phyloP scores from a whole-genome alignment of 768 basidiomycete genomes.

The Leucocoprinus leucothites region DNA sequence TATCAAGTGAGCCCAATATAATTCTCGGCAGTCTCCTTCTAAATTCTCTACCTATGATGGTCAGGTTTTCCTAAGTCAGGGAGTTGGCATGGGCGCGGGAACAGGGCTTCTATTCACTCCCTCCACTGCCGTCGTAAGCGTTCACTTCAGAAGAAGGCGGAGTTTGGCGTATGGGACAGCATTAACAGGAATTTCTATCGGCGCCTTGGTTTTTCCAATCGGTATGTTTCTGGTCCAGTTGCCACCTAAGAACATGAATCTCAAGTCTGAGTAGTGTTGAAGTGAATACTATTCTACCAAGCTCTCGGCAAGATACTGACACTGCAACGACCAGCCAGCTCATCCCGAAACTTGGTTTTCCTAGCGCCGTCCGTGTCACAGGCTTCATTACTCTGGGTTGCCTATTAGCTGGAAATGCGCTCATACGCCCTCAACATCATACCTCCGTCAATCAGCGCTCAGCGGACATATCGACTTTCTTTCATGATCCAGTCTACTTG shows the following conservation, averaged over 20 bases:
- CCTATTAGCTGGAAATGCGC: constrained; percentile 9
- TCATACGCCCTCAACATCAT: constrained; percentile 10
- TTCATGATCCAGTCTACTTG: constrained; percentile 12
- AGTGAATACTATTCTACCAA: constrained; percentile 1
- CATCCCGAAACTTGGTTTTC: constrained; percentile 13
- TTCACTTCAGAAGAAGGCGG: constrained; percentile 40
- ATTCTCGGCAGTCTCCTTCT: neutral
- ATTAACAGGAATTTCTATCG: constrained; percentile 42
- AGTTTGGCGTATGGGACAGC: constrained; percentile 36
- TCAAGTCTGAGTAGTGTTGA: constrained; percentile 6
- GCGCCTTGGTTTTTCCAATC: constrained; percentile 33
- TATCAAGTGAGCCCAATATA: constrained; percentile 32
- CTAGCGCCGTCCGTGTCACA: constrained; percentile 10
- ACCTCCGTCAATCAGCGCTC: constrained; percentile 4
- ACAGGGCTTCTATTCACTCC: constrained; percentile 51
- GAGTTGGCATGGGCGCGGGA: constrained; percentile 52
- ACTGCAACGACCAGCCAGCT: constrained; percentile 7
- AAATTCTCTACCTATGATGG: neutral
- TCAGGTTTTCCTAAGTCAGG: constrained; percentile 49
- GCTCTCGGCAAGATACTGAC: neutral
- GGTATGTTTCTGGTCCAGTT: constrained; percentile 18
- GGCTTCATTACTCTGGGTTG: constrained; percentile 16
- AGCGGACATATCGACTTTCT: constrained; percentile 9
- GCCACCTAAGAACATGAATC: neutral
- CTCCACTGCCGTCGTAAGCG: constrained; percentile 38